Evolutionary conservation across 2,329 filamentous ascomycete genomes (phyloP).

Genomic region (Berkeleyomyces basicola): DNA sequence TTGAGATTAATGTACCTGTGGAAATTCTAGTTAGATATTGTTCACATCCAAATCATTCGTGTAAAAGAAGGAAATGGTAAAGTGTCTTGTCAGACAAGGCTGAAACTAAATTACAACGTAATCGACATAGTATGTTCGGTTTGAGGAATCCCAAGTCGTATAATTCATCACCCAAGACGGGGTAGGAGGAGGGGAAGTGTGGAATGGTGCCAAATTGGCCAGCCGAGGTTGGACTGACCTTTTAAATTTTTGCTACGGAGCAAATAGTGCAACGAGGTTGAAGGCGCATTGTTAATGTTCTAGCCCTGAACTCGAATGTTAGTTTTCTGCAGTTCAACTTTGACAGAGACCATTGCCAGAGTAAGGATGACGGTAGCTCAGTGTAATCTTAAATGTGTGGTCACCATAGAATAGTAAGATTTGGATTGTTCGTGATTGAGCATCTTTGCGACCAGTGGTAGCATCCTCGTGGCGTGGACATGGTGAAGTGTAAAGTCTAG

Average conservation of each 20-base stretch:
- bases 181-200: constrained; percentile 16
- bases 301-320: not conserved
- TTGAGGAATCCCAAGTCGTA: constrained; percentile 52
- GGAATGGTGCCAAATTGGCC: not conserved
- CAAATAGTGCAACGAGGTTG: not conserved
- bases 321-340: not conserved
- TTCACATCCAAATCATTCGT: constrained; percentile 19
- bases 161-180: constrained; percentile 38
- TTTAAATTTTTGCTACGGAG: constrained; percentile 21
- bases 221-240: constrained; percentile 25
- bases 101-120: constrained; percentile 43
- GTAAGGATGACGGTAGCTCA: constrained; percentile 28
- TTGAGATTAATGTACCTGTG: constrained; percentile 13
- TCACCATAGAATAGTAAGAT: constrained; percentile 44
- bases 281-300: not conserved
- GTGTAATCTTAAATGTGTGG: constrained; percentile 33
- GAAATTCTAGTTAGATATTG: constrained; percentile 9
- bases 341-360: not conserved
- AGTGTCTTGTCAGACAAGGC: constrained; percentile 46
- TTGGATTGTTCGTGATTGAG: constrained; percentile 42
- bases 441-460: constrained; percentile 18
- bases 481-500: not conserved
- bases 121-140: constrained; percentile 49
- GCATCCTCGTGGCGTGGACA: not conserved
- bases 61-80: constrained; percentile 20